Evolutionary conservation across 805 yeast species (phyloP).

Genomic region (Cephaloascus fragrans): DNA sequence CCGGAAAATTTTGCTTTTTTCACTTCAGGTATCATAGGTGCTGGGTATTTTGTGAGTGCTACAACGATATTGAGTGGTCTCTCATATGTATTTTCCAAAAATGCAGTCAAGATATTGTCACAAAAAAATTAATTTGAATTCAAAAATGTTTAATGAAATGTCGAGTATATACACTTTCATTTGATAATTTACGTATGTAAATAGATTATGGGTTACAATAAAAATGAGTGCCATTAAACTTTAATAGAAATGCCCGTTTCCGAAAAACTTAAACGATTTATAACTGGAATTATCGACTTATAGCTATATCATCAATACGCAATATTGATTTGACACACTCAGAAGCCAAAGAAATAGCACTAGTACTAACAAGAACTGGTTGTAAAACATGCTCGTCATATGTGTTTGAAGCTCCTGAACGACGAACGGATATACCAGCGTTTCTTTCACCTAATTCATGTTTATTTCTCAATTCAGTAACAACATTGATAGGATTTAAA

Average conservation of each 20-base stretch:
- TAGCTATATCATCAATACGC: constrained; percentile 95
- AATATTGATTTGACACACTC: constrained; percentile 94
- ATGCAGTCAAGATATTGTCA: constrained; percentile 52
- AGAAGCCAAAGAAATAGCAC: constrained; percentile 90
- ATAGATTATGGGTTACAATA: too few species aligned
- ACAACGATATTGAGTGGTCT: constrained; percentile 76
- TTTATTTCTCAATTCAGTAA: constrained; percentile 82
- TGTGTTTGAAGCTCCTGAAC: constrained; percentile 88
- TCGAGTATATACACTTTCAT: too few species aligned
- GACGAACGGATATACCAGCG: constrained; percentile 94
- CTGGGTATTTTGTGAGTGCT: constrained; percentile 48
- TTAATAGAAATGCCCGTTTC: too few species aligned
- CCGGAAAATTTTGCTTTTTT: constrained; percentile 14
- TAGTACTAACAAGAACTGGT: constrained; percentile 89
- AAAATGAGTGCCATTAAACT: too few species aligned
- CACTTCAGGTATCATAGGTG: constrained; percentile 14
- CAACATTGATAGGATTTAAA: constrained; percentile 80
- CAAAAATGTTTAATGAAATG: too few species aligned
- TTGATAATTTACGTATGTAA: too few species aligned
- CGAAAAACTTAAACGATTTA: too few species aligned
- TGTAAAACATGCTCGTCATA: constrained; percentile 91
- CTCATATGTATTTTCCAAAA: constrained; percentile 61
- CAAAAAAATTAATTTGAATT: too few species aligned
- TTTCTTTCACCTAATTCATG: constrained; percentile 86
- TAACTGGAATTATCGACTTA: constrained; percentile 68